Evolutionary conservation across 176 grass and related monocot species (phyloP).

Genomic region (Cenchrus fungigraminus): DNA sequence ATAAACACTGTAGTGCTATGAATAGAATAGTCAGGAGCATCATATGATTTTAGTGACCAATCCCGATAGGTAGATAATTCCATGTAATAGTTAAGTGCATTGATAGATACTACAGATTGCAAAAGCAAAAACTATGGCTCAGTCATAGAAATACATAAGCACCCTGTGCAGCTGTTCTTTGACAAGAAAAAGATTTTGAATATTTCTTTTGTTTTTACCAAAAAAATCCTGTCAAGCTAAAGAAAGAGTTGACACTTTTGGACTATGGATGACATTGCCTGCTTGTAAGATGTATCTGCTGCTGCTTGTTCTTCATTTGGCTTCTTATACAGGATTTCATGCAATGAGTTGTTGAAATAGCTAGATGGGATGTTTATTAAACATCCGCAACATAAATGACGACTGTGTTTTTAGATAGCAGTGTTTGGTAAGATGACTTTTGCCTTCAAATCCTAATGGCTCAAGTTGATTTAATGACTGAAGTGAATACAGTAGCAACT

Average conservation of each 20-base stretch:
- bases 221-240: background rate
- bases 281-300: background rate
- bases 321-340: background rate
- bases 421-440: background rate
- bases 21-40: background rate
- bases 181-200: background rate
- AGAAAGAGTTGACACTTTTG: slow-evolving; percentile 8
- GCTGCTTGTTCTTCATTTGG: background rate
- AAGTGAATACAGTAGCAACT: background rate
- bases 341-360: background rate
- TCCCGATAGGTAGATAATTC: background rate
- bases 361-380: background rate
- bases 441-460: background rate
- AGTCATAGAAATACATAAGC: background rate
- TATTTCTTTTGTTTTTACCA: background rate
- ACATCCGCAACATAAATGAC: background rate
- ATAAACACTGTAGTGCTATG: background rate
- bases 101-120: slow-evolving; percentile 19
- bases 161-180: background rate
- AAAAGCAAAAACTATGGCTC: background rate
- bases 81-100: background rate
- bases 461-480: background rate
- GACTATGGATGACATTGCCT: background rate
- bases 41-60: slow-evolving; percentile 12
- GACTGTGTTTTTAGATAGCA: background rate